Evolutionary conservation across 805 yeast genomes (phyloP).

Genomic region (Starmerella kuoi): DNA sequence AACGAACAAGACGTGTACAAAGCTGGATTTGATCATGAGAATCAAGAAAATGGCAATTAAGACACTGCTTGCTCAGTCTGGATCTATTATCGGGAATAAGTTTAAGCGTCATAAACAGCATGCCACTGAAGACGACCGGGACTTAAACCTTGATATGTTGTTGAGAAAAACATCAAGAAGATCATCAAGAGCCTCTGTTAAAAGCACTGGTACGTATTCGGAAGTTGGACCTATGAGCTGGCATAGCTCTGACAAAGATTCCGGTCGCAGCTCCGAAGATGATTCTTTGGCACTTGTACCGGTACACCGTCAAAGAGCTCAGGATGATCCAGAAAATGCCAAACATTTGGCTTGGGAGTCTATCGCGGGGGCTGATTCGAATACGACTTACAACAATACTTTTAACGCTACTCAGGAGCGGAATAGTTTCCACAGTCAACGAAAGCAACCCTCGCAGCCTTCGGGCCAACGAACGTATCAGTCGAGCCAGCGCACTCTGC

Average conservation of each 20-base stretch:
- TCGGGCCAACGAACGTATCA: too few species aligned
- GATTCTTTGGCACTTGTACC: too few species aligned
- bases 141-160: constrained; percentile 12
- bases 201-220: too few species aligned
- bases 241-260: too few species aligned
- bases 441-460: too few species aligned
- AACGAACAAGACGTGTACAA: constrained; percentile 56
- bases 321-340: constrained; percentile 5
- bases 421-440: too few species aligned
- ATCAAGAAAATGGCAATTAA: constrained; percentile 41
- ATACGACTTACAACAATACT: not conserved
- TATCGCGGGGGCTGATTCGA: not conserved
- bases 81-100: constrained; percentile 69
- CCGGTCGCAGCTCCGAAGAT: too few species aligned
- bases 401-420: too few species aligned
- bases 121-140: constrained; percentile 13
- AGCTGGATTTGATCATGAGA: constrained; percentile 50
- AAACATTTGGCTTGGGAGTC: not conserved
- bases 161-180: constrained; percentile 6
- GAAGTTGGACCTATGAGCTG: too few species aligned
- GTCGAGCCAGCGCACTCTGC: too few species aligned
- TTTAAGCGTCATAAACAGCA: constrained; percentile 30
- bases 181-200: not conserved
- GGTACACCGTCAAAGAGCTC: constrained; percentile 7
- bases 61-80: constrained; percentile 40